Conservation (phyloP, 345 rosid species). For the Toxicodendron radicans region DNA sequence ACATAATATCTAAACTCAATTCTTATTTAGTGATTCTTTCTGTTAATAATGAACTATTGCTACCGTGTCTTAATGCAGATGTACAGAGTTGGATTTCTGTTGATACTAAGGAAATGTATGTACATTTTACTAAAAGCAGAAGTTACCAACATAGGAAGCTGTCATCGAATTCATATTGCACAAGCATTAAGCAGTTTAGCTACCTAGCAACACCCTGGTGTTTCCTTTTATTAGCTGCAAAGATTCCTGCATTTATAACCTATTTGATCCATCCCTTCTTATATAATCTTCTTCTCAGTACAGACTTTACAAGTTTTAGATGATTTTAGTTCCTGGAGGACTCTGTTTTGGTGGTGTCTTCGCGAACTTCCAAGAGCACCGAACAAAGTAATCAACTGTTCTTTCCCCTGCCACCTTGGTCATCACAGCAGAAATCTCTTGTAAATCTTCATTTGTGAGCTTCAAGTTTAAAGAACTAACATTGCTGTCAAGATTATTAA, state of each 20-base stretch:
- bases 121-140: too few species aligned
- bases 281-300: not conserved
- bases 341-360: conserved; percentile 28
- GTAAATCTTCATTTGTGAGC: conserved; percentile 30
- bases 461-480: conserved; percentile 29
- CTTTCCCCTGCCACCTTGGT: conserved; percentile 32
- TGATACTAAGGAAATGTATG: too few species aligned
- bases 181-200: not conserved
- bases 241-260: too few species aligned
- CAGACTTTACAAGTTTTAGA: not conserved
- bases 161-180: not conserved
- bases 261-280: too few species aligned
- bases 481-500: conserved; percentile 29
- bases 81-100: too few species aligned
- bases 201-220: too few species aligned
- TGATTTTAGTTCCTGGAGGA: conserved; percentile 1
- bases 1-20: too few species aligned
- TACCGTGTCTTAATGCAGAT: too few species aligned
- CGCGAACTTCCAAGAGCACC: conserved; percentile 24
- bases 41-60: too few species aligned
- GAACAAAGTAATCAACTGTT: not conserved
- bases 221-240: too few species aligned
- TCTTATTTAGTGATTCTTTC: too few species aligned
- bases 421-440: conserved; percentile 37
- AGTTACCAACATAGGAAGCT: not conserved